Evolutionary conservation across 768 basidiomycete genomes (phyloP).

Genomic region (Naganishia kalamii): DNA sequence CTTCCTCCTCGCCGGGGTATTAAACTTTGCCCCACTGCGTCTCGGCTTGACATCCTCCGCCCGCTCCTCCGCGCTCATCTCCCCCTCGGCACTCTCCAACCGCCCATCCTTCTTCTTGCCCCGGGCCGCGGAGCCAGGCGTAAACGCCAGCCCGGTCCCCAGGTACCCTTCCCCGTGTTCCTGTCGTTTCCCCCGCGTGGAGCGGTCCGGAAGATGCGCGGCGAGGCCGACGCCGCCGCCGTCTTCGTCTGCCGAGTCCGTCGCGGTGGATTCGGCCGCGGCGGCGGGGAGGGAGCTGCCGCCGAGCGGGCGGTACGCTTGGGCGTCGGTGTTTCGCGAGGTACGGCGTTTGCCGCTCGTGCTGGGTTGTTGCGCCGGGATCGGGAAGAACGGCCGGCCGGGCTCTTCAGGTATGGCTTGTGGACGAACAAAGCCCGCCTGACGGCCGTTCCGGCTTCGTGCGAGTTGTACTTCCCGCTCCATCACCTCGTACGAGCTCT

Average conservation of each 20-base stretch:
- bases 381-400: slow-evolving; percentile 6
- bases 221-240: background rate
- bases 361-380: background rate
- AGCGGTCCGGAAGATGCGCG: slow-evolving; percentile 4
- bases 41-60: too few relatives aligned
- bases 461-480: slow-evolving; percentile 6
- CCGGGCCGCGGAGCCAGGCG: slow-evolving; percentile 29
- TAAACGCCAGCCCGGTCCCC: slow-evolving; percentile 37
- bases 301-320: background rate
- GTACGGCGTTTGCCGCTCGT: too few relatives aligned
- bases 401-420: too few relatives aligned
- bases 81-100: background rate
- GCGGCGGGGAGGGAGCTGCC: too few relatives aligned
- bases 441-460: background rate
- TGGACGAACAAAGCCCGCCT: background rate
- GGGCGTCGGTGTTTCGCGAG: background rate
- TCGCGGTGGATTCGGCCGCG: too few relatives aligned
- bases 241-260: slow-evolving; percentile 9
- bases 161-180: slow-evolving; percentile 40
- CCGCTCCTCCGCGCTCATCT: background rate
- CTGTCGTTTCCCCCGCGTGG: slow-evolving; percentile 32
- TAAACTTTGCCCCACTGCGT: slow-evolving; percentile 5
- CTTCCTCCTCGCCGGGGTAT: slow-evolving; percentile 20
- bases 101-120: slow-evolving; percentile 15
- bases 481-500: slow-evolving; percentile 9